phyloP scores from a whole-genome alignment of 176 grass and related monocot genomes.

The Triticum dicoccoides region DNA sequence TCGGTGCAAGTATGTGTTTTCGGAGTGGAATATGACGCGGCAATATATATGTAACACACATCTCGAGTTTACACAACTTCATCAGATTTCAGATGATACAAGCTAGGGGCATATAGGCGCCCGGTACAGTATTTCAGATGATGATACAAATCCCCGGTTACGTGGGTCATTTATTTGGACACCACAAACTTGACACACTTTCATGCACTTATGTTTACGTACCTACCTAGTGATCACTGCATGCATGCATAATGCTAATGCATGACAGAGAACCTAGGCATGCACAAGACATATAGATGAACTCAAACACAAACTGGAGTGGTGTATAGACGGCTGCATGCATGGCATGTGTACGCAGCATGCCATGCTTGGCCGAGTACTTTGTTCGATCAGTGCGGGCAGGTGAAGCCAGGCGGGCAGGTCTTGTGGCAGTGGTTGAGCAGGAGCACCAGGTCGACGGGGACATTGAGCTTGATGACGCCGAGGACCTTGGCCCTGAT shows the following conservation, averaged over 20 bases:
- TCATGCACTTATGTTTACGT: not conserved
- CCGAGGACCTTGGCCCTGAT: constrained; percentile 54
- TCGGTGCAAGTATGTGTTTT: no score
- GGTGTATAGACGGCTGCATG: no score
- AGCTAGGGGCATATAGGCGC: no score
- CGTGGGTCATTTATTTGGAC: not conserved
- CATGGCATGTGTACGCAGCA: not conserved
- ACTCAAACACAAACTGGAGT: not conserved
- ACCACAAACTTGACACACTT: not conserved
- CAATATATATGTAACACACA: no score
- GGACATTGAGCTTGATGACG: constrained; percentile 21
- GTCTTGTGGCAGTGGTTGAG: constrained; percentile 9
- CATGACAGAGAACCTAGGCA: not conserved
- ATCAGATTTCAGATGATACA: no score
- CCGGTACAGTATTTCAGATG: no score
- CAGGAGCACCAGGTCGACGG: not conserved
- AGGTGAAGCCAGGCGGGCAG: not conserved
- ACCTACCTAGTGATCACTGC: not conserved
- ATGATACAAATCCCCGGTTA: not conserved
- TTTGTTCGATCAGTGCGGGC: not conserved
- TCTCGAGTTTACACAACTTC: no score
- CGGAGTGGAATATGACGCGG: no score
- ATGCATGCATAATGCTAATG: not conserved
- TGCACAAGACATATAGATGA: not conserved
- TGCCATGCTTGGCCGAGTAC: not conserved